phyloP scores from a whole-genome alignment of 306 rosid genomes.

The Citrullus mucosospermus region DNA sequence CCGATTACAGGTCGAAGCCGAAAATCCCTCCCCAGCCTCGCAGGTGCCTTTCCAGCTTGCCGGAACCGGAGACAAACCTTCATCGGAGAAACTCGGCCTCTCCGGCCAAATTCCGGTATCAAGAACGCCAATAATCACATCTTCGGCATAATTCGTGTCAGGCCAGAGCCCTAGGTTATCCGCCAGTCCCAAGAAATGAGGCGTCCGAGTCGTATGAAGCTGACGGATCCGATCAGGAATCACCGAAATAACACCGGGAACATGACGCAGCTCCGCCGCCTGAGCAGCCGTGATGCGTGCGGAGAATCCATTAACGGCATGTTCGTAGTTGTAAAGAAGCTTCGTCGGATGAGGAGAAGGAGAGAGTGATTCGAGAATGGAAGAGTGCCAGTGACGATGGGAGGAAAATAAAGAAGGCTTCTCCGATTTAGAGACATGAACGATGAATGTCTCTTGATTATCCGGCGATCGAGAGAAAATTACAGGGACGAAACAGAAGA shows the following conservation, averaged over 20 bases:
- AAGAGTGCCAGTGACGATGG: constrained; percentile 50
- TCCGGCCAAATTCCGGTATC: constrained; percentile 96
- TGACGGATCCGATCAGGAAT: constrained; percentile 53
- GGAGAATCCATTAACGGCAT: constrained; percentile 58
- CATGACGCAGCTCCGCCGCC: constrained; percentile 23
- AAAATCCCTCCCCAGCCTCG: constrained; percentile 25
- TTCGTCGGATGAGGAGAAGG: constrained; percentile 36
- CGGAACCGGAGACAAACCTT: constrained; percentile 28
- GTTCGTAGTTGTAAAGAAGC: constrained; percentile 54
- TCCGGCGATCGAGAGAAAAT: constrained; percentile 18
- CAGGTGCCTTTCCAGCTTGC: constrained; percentile 53
- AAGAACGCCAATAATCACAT: constrained; percentile 53
- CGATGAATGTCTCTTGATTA: constrained; percentile 40
- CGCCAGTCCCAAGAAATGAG: constrained; percentile 48
- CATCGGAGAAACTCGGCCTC: constrained; percentile 39
- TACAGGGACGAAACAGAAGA: constrained; percentile 4
- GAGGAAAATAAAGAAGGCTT: constrained; percentile 43
- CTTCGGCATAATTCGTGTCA: constrained; percentile 36
- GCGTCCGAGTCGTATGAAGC: constrained; percentile 72
- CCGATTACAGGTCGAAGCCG: constrained; percentile 40
- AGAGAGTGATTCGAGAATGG: constrained; percentile 59
- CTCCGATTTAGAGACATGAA: constrained; percentile 54
- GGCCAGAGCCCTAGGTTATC: constrained; percentile 54
- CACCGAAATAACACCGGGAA: constrained; percentile 38
- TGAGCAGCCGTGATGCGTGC: constrained; percentile 40